Evolutionary conservation across 208 protist species (phyloP).

Genomic region (Trypanosoma avium): DNA sequence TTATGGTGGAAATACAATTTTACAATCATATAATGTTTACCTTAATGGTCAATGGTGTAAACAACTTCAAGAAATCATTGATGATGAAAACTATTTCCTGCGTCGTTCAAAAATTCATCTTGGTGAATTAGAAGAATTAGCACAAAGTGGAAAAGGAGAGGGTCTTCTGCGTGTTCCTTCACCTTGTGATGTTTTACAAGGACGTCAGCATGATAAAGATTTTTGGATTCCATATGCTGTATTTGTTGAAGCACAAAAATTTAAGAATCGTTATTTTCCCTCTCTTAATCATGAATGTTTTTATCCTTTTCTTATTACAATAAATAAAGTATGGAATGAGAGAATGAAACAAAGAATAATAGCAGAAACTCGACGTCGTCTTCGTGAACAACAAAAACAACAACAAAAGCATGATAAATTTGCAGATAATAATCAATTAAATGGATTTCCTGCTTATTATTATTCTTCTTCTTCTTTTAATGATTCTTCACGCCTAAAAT

Average conservation of each 20-base stretch:
- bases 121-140: constrained; percentile 62
- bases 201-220: constrained; percentile 66
- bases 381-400: constrained; percentile 28
- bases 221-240: constrained; percentile 86
- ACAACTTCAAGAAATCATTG: constrained; percentile 64
- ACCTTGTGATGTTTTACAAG: constrained; percentile 67
- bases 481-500: background rate
- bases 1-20: constrained; percentile 57
- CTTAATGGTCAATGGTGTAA: constrained; percentile 74
- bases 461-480: background rate
- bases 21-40: constrained; percentile 82
- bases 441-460: background rate
- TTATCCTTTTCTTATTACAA: constrained; percentile 75
- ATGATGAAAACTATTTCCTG: constrained; percentile 69
- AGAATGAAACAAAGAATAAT: constrained; percentile 56
- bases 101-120: constrained; percentile 65
- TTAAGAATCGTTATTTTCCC: constrained; percentile 82
- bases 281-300: constrained; percentile 63
- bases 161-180: constrained; percentile 29
- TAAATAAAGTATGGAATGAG: constrained; percentile 80
- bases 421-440: background rate
- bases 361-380: constrained; percentile 34
- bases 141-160: constrained; percentile 36
- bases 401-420: constrained; percentile 1
- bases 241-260: constrained; percentile 77